phyloP scores from a whole-genome alignment of 1,139 yeast genomes.

The Debaryomyces singareniensis region DNA sequence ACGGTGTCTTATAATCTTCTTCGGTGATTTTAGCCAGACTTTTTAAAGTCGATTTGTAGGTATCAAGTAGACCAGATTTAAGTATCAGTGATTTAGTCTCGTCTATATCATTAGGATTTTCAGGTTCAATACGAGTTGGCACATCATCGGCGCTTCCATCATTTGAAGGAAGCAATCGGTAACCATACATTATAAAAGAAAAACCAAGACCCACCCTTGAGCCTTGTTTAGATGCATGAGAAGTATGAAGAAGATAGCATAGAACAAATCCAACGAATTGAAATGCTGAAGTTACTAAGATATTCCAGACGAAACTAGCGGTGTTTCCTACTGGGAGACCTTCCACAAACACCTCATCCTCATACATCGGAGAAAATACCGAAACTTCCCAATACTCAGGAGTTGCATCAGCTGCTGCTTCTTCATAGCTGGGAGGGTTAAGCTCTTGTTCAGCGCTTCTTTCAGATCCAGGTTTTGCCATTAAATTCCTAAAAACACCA shows the following conservation, averaged over 20 bases:
- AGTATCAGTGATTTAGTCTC: conserved; percentile 25
- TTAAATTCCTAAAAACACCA: conserved; percentile 87
- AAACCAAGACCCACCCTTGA: conserved; percentile 89
- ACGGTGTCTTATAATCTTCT: conserved; percentile 25
- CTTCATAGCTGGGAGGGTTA: conserved; percentile 89
- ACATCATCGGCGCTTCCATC: conserved; percentile 34
- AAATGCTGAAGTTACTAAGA: conserved; percentile 80
- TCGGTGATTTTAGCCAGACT: conserved; percentile 14
- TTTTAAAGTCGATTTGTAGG: conserved; percentile 32
- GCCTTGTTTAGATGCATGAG: conserved; percentile 97
- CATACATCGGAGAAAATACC: conserved; percentile 74
- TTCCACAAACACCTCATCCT: conserved; percentile 87
- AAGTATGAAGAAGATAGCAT: conserved; percentile 86
- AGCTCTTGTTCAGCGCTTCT: conserved; percentile 31
- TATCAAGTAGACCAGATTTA: conserved; percentile 36
- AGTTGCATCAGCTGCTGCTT: conserved; percentile 89
- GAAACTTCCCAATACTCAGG: conserved; percentile 98
- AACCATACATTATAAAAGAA: conserved; percentile 75
- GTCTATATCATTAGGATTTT: conserved; percentile 53
- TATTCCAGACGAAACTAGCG: conserved; percentile 85
- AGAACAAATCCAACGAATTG: conserved; percentile 90
- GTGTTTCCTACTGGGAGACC: conserved; percentile 95
- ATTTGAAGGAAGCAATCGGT: conserved; percentile 59
- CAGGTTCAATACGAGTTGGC: conserved; percentile 43
- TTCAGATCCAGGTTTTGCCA: conserved; percentile 76